These are phyloP conservation scores for Kalanchoe fedtschenkoi DNA, from an alignment of 164 flowering plant species.

Conservation along the genomic window DNA sequence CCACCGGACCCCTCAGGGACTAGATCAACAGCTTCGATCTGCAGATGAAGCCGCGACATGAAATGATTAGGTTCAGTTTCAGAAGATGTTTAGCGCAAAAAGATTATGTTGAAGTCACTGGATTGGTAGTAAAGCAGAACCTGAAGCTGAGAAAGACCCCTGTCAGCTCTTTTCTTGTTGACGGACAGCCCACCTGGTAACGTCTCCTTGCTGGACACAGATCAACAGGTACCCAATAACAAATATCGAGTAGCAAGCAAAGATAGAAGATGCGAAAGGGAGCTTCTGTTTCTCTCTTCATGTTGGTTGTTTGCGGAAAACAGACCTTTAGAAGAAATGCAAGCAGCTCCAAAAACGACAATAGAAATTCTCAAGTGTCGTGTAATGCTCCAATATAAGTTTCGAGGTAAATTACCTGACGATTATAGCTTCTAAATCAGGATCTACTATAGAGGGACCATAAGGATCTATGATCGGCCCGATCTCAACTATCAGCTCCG, in stretches of 20 bases:
- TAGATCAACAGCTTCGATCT: conserved; percentile 86
- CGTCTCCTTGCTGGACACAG: conserved; percentile 86
- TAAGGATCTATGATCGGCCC: conserved; percentile 85
- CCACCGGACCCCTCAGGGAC: conserved; percentile 50
- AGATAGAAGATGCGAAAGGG: no score
- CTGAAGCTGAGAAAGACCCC: conserved; percentile 63
- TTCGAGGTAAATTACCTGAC: conserved; percentile 77
- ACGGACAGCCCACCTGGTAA: conserved; percentile 71
- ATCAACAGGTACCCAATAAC: no score
- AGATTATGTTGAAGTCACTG: neutral
- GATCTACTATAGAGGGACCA: conserved; percentile 90
- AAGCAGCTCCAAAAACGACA: no score
- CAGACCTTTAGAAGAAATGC: no score
- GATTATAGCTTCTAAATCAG: conserved; percentile 79
- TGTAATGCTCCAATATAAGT: no score
- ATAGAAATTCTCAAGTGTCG: neutral
- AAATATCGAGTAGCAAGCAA: no score
- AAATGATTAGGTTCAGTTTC: neutral
- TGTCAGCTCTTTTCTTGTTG: conserved; percentile 74
- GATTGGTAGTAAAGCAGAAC: conserved; percentile 18
- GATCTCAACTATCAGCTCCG: conserved; percentile 55
- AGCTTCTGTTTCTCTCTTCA: no score
- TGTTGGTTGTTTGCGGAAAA: no score
- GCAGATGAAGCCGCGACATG: conserved; percentile 9
- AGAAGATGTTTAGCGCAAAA: neutral